Evolutionary conservation across 108 stramenopile genomes (phyloP).

Genomic region (Nitzschia sp.): DNA sequence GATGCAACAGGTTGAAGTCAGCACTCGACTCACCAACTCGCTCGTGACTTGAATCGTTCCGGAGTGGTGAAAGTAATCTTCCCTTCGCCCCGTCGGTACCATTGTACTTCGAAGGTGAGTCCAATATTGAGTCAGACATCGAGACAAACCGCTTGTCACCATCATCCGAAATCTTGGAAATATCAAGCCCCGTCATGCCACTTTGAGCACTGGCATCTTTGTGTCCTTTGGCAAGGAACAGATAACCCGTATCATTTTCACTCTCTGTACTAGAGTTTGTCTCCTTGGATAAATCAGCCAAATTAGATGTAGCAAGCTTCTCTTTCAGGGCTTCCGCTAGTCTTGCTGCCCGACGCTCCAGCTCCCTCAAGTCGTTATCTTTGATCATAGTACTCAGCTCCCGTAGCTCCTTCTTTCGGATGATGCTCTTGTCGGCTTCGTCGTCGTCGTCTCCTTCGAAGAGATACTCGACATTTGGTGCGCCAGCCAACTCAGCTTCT

Average conservation of each 20-base stretch:
- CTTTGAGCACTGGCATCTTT: background rate
- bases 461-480: slow-evolving; percentile 1
- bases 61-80: no score
- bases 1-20: background rate
- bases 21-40: slow-evolving; percentile 14
- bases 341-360: slow-evolving; percentile 2
- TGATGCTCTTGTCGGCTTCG: slow-evolving; percentile 12
- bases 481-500: background rate
- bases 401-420: slow-evolving; percentile 10
- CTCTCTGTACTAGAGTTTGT: slow-evolving; percentile 6
- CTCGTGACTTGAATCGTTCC: background rate
- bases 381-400: slow-evolving; percentile 16
- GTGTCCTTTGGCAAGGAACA: slow-evolving; percentile 10
- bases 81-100: background rate
- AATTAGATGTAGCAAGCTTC: slow-evolving; percentile 9
- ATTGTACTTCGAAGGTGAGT: background rate
- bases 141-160: slow-evolving; percentile 15
- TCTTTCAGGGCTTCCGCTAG: slow-evolving; percentile 8
- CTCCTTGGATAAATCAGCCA: slow-evolving; percentile 9
- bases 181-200: slow-evolving; percentile 13
- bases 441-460: background rate
- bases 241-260: slow-evolving; percentile 9
- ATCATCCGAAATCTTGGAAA: slow-evolving; percentile 20
- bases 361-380: slow-evolving; percentile 15
- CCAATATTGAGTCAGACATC: slow-evolving; percentile 18